Evolutionary conservation across 2,329 filamentous ascomycete species (phyloP).

Genomic region (Colletotrichum neosansevieriae): DNA sequence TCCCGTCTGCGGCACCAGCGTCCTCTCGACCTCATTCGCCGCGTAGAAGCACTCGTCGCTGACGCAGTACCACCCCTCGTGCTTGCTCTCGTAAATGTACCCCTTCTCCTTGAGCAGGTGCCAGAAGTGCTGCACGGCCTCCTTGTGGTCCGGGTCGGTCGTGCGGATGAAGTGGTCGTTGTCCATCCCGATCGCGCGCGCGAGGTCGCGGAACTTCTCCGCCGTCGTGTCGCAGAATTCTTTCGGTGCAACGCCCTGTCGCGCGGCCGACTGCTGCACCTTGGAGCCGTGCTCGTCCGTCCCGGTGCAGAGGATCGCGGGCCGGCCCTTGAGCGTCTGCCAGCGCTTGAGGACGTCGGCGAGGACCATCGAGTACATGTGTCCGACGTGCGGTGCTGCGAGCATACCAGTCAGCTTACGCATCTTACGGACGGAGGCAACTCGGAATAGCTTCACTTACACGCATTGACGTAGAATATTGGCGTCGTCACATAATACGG

Average conservation of each 20-base stretch:
- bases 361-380: constrained; percentile 93
- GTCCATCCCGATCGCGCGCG: constrained; percentile 74
- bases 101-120: constrained; percentile 79
- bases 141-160: constrained; percentile 83
- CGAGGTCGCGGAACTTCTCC: constrained; percentile 82
- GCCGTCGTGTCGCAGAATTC: constrained; percentile 91
- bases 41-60: constrained; percentile 98
- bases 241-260: constrained; percentile 78
- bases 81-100: constrained; percentile 85
- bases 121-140: constrained; percentile 93
- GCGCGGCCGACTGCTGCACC: constrained; percentile 86
- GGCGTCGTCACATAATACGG: constrained; percentile 96
- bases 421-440: neutral
- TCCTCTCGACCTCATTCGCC: constrained; percentile 77
- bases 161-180: constrained; percentile 94
- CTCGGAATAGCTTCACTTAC: constrained; percentile 58
- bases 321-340: constrained; percentile 79
- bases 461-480: constrained; percentile 99
- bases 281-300: constrained; percentile 99
- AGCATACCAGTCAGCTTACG: constrained; percentile 40
- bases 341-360: constrained; percentile 93
- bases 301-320: constrained; percentile 85
- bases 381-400: constrained; percentile 90
- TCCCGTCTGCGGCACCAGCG: constrained; percentile 83
- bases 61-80: constrained; percentile 96